Evolutionary conservation across 1,284 basidiomycete species (phyloP), one percentile per base, ranked within the genome.

Genomic region (Apiotrichum montevideense): DNA sequence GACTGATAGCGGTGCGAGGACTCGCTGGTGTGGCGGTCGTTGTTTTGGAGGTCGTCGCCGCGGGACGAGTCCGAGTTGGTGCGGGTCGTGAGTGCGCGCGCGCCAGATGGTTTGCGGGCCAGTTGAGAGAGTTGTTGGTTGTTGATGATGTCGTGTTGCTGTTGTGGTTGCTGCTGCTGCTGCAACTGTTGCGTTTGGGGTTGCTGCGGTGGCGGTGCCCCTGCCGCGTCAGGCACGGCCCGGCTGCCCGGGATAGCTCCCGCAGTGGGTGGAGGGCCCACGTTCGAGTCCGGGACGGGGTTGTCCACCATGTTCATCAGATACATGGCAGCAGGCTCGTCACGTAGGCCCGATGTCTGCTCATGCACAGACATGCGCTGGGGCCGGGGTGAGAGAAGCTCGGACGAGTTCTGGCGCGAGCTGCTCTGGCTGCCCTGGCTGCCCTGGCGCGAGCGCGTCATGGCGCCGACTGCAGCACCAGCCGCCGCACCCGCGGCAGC

Each of bases 271-370:
- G 35, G 29, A 43, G 55, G 47, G 35, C 51, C 7, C 21, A 47
- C 8, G 13, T 46, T 44, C 52, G 9, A 13, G 6, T 14, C 9
- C 15, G 43, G 32, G 3, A 15, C 53, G 1, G 63, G 65, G 48
- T 73, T 72, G 51, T 71, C 72, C 4, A 73, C 73, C 69, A 74
- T 73, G 58, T 72, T 74, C 69, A 72, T 72, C 34, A 74, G 63
- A 54, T 74, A 74, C 57, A 68, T 57, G 13, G 72, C 72, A 1
- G 72, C 69, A 5, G 73, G 73, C 61, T 74, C 71, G 21, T 73
- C 66, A 6, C 66, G 63, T n/a, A 73, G 35, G n/a, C 59, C 47
- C 46, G 53, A 6, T 7, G 47, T 40, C 35, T 47, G 46, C 35
- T 47, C 35, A 35, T 54, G 37, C 42, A 49, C 50, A 21, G 66